Evolutionary conservation across 176 grass and related monocot species (phyloP), one percentile per base, ranked within the genome.

Genomic region (Carex scoparia): DNA sequence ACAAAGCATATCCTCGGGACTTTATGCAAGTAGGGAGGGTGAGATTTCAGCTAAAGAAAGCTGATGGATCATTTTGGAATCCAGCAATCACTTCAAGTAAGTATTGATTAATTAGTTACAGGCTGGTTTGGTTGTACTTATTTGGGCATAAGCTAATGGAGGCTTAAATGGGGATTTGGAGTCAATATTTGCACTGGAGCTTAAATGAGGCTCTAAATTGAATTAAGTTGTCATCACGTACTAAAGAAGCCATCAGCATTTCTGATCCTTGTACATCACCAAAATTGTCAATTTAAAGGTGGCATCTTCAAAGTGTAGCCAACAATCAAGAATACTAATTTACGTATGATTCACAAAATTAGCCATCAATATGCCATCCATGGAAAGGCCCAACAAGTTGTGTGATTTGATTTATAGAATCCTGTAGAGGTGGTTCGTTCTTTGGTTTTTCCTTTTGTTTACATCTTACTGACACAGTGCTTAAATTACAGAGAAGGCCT

Each of bases 11-110:
- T 28, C 91, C 93, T 18, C 83, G 96, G 70, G 96, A 99, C 72
- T 99, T 99, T 90, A 94, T 94, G 90, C 93, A 92, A 90, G 86
- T 89, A 4, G 96, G 96, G 80, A 95, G 96, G 81, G 93, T 98
- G 18, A 95, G 96, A 84, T 88, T 92, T 86, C 91, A 94, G 78
- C 89, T 99, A 77, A 99, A 88, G 65, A 93, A 83, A 63, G 90
- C 93, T 44, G 96, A 99, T 42, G 93, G 93, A 27, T 88, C 96
- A 59, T 82, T 87, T 13, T 83, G 71, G 84, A 99, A 95, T 86
- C 90, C 96, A 78, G 78, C 79, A 32, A 92, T 99, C 81, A 89
- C 57, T 94, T 92, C 90, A 62, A 99, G 95, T 98, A 85, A 92
- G 88, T 57, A 15, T n/a, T 42, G 2, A n/a, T 46, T 19, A 23